Base-by-base conservation (phyloP, 306 rosid species). In the Cicer pinnatifidum region DNA sequence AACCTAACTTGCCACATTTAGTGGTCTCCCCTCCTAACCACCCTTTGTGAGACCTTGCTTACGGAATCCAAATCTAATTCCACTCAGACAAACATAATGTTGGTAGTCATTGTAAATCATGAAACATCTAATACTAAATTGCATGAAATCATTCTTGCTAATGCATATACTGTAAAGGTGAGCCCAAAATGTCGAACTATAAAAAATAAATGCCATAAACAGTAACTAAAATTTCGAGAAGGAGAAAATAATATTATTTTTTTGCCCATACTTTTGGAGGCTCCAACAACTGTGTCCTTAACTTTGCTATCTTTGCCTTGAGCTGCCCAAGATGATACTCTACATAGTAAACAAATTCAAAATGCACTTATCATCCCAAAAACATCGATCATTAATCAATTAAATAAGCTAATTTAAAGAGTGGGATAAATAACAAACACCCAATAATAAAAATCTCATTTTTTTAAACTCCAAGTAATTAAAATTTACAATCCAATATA, bases 241-340 rank as follows among this genome's bases (percentile, higher is more conserved):
- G 35, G 35, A 28, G 35, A 28, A 28, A 28, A 3, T 28, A 28
- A 28, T 28, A 28, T 28, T 28, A 28, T 28, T 28, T 28, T 28
- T 28, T 28, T 28, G 4, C 5, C 35, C 87, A 44, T 82, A 89
- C 99, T 81, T 95, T 95, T 40, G 99, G 99, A 81, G 99, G 99
- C 81, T 95, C 99, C 88, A 95, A 80, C 6, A 95, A 86, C 57
- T 95, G 99, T 64, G 99, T 95, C 88, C 99, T 88, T 37, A 95
- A 78, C 83, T 87, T 95, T 39, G 99, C 99, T 48, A 95, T 95
- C 92, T 95, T 95, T 6, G 99, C 99, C 86, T 95, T 95, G 80
- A 95, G 99, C 89, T 95, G 99, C 78, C 99, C 99, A 63, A 95
- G 97, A 87, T 95, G 99, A 82, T 95, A 95, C 84, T 95, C 99